Conservation (phyloP, 768 basidiomycete species). For the Suillus americanus region DNA sequence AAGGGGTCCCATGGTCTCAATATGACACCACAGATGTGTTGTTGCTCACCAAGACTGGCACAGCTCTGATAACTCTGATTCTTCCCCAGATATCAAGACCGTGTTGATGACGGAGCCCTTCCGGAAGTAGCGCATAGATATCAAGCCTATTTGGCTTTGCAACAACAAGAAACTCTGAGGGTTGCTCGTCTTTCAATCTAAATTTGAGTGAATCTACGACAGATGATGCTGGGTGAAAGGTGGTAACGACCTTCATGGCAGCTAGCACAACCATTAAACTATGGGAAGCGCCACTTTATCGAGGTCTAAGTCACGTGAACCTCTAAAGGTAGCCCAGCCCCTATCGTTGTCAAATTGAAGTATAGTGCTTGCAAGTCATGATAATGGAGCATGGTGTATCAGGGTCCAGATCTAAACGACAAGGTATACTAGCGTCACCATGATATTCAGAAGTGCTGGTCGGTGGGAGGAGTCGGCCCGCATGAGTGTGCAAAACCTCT, state of each 20-base stretch:
- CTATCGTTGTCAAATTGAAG: background rate
- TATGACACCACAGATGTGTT: background rate
- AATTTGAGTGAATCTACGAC: slow-evolving; percentile 71
- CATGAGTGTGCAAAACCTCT: background rate
- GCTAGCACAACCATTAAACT: background rate
- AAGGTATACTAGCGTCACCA: background rate
- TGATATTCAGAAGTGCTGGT: slow-evolving; percentile 11
- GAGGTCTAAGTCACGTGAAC: background rate
- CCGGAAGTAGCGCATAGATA: slow-evolving; percentile 61
- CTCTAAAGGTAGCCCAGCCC: background rate
- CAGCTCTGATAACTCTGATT: slow-evolving; percentile 52
- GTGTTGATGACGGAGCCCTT: slow-evolving; percentile 62
- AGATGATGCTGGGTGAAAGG: slow-evolving; percentile 76
- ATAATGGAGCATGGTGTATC: background rate
- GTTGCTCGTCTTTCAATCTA: slow-evolving; percentile 46
- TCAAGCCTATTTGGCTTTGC: slow-evolving; percentile 68
- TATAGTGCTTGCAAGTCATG: background rate
- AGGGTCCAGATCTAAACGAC: background rate
- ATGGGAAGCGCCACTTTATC: background rate
- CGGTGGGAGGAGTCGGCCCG: background rate
- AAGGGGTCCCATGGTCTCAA: background rate
- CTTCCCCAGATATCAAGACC: slow-evolving; percentile 69
- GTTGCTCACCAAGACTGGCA: slow-evolving; percentile 52
- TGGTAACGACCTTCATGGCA: slow-evolving; percentile 62
- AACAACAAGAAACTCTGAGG: slow-evolving; percentile 64